Evolutionary conservation across 148 eudicot genomes (phyloP).

Genomic region (Limonium bicolor): DNA sequence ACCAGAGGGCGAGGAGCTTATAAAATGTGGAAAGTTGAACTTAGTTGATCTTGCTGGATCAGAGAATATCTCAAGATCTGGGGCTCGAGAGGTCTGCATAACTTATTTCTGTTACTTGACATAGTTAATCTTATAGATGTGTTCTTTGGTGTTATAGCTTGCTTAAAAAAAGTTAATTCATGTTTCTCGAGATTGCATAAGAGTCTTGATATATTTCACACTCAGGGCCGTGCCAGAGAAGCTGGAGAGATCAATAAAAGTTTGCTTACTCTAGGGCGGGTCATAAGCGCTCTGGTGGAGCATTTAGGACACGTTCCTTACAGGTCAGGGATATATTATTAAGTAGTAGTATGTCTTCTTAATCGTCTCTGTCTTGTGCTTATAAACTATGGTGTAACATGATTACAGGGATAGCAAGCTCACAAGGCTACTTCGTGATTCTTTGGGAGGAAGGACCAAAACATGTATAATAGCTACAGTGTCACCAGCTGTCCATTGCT

Average conservation of each 20-base stretch:
- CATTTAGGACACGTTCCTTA: slow-evolving; percentile 91
- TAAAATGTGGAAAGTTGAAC: slow-evolving; percentile 89
- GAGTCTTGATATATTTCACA: not conserved
- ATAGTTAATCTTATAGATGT: not conserved
- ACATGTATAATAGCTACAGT: slow-evolving; percentile 95
- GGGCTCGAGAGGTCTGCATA: slow-evolving; percentile 70
- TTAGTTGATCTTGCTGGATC: slow-evolving; percentile 94
- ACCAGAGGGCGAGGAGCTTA: slow-evolving; percentile 95
- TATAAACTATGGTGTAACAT: not conserved
- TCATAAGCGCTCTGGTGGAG: slow-evolving; percentile 86
- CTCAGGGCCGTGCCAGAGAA: slow-evolving; percentile 91
- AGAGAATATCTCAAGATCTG: slow-evolving; percentile 91
- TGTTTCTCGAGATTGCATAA: too few species aligned
- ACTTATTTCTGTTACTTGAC: not conserved
- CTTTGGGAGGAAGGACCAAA: slow-evolving; percentile 86
- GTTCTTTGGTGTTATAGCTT: not conserved
- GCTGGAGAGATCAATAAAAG: slow-evolving; percentile 97
- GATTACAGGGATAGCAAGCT: slow-evolving; percentile 78
- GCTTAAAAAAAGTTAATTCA: too few species aligned
- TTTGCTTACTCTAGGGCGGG: slow-evolving; percentile 82
- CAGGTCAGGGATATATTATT: slow-evolving; percentile 48
- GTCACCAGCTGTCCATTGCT: slow-evolving; percentile 90
- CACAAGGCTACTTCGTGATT: slow-evolving; percentile 83
- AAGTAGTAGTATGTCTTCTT: too few species aligned
- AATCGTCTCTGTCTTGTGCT: too few species aligned